Evolutionary conservation across 441 rosid genomes (phyloP), one percentile per base, ranked within the genome.

Genomic region (Corymbia calophylla): DNA sequence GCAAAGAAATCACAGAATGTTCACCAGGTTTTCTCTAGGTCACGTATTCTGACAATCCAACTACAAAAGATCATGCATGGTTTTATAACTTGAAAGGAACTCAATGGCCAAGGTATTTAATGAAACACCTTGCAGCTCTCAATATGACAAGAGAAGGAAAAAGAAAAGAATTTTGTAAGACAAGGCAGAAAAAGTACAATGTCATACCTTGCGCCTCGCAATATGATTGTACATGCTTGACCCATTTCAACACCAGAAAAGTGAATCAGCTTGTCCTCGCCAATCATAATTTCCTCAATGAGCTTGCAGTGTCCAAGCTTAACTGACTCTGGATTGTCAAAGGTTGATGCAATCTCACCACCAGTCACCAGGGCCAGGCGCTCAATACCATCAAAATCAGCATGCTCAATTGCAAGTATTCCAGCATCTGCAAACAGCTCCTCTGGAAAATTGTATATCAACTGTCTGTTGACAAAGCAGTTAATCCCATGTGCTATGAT

Each of bases 361-460:
- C 99, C 99, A 54, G 99, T 98, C 49, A 98, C 99, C 82, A 97
- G 89, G 54, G 95, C 99, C 89, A 98, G 93, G 19, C 99, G 98
- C 93, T 98, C 99, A 91, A 98, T 97, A 53, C 99, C 99, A 80
- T 98, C 99, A 90, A 98, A 98, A 93, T 98, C 99, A 88, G 99
- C 99, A 93, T 98, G 99, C 95, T 97, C 99, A 85, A 98, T 97
- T 77, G 99, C 99, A 70, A 98, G 98, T 87, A 97, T 93, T 92
- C 99, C 99, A 9, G 99, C 99, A 92, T 98, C 98, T 12, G 99
- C 99, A 90, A 98, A 98, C 89, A 98, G 98, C 88, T 98, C 99
- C 91, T 97, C 99, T 0, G 99, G 99, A 94, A 97, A 98, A 92
- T 98, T 98, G 94, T 98, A 98, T 89, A 98, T 98, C 95, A 97